Conservation (phyloP, 2,329 filamentous ascomycete species). For the Colletotrichum sansevieriae region DNA sequence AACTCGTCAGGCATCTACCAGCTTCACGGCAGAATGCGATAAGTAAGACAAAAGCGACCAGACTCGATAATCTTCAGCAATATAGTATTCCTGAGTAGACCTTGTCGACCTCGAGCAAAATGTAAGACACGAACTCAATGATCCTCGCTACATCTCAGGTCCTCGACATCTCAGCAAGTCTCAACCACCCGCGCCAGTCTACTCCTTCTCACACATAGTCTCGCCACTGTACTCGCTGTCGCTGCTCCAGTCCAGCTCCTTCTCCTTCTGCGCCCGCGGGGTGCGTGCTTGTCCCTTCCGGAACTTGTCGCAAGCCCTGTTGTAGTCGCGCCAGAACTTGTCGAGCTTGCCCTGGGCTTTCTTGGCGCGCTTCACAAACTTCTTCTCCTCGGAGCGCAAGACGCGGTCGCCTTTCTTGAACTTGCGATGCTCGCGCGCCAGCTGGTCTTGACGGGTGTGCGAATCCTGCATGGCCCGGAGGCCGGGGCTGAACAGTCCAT, state of each 20-base stretch:
- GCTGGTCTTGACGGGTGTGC: not conserved
- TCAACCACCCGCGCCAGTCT: too few species aligned
- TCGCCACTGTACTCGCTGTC: not conserved
- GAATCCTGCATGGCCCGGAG: not conserved
- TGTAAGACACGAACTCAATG: too few species aligned
- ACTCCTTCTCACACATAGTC: not conserved
- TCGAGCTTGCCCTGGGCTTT: not conserved
- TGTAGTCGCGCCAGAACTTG: not conserved
- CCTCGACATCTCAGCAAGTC: too few species aligned
- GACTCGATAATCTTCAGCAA: too few species aligned
- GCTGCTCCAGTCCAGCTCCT: not conserved
- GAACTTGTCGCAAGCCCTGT: not conserved
- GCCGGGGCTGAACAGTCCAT: not conserved
- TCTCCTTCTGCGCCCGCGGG: not conserved
- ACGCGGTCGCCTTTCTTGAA: slow-evolving; percentile 1
- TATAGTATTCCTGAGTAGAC: too few species aligned
- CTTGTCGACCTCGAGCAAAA: too few species aligned
- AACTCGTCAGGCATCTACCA: too few species aligned
- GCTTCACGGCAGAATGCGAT: too few species aligned
- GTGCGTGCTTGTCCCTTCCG: not conserved
- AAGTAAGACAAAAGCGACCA: too few species aligned
- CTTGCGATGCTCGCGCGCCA: not conserved
- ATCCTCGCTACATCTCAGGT: too few species aligned
- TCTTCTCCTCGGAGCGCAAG: not conserved
- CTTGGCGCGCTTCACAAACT: not conserved